Evolutionary conservation across 768 basidiomycete species (phyloP).

Genomic region (Kwoniella newhampshirensis): DNA sequence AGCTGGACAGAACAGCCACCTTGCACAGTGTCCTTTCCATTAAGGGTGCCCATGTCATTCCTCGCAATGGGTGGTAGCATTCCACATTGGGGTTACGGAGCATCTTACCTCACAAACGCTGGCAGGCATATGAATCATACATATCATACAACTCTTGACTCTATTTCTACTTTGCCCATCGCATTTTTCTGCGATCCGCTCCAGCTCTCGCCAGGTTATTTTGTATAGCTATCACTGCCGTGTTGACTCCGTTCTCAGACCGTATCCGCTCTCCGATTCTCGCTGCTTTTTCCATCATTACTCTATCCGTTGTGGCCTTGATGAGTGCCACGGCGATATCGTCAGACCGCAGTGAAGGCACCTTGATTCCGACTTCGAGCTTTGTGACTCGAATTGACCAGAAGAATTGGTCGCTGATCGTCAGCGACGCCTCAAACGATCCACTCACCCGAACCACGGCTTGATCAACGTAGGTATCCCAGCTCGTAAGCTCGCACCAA

Average conservation of each 20-base stretch:
- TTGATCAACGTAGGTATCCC: constrained; percentile 69
- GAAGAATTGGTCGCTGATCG: constrained; percentile 61
- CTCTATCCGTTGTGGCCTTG: constrained; percentile 61
- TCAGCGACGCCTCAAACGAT: constrained; percentile 5
- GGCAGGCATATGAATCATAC: too few relatives aligned
- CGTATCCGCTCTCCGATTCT: constrained; percentile 57
- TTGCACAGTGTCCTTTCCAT: too few relatives aligned
- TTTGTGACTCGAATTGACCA: constrained; percentile 67
- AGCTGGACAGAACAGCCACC: too few relatives aligned
- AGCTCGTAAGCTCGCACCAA: constrained; percentile 64
- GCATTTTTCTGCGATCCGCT: constrained; percentile 23
- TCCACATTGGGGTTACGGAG: too few relatives aligned
- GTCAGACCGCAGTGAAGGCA: constrained; percentile 57
- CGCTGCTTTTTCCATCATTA: constrained; percentile 65
- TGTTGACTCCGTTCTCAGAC: constrained; percentile 60
- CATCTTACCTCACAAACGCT: too few relatives aligned
- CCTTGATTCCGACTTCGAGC: constrained; percentile 63
- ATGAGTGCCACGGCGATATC: constrained; percentile 61
- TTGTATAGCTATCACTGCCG: constrained; percentile 61
- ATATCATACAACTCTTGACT: too few relatives aligned
- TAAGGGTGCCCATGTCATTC: too few relatives aligned
- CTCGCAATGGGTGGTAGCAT: too few relatives aligned
- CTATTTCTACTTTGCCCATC: constrained; percentile 26
- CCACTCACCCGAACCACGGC: constrained; percentile 64
- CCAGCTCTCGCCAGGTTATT: constrained; percentile 58